phyloP scores from a whole-genome alignment of 768 basidiomycete genomes.

The Phanerodontia chrysosporium region DNA sequence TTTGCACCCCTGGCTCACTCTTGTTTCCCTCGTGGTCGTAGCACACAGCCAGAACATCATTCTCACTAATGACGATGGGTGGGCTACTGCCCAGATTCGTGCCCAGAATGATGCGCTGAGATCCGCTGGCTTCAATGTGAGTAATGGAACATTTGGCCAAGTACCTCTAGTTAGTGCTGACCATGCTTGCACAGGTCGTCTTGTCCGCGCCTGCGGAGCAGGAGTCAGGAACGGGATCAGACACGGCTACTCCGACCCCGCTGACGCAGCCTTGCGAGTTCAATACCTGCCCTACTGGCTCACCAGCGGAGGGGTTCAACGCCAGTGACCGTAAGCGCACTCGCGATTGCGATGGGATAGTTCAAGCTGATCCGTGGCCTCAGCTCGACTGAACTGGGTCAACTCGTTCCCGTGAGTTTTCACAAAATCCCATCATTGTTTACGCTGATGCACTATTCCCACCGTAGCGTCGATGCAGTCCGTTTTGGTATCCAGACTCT shows the following conservation, averaged over 20 bases:
- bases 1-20: neutral
- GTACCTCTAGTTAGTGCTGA: neutral
- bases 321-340: conserved; percentile 21
- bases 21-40: neutral
- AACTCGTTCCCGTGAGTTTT: conserved; percentile 29
- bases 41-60: conserved; percentile 16
- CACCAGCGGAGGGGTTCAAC: conserved; percentile 28
- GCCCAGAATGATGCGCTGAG: conserved; percentile 24
- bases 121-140: conserved; percentile 23
- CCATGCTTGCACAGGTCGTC: conserved; percentile 19
- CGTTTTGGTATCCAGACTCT: conserved; percentile 42
- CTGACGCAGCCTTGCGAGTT: conserved; percentile 30
- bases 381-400: conserved; percentile 32
- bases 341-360: neutral
- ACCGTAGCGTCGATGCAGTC: conserved; percentile 24
- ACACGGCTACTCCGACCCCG: conserved; percentile 20
- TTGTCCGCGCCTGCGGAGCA: conserved; percentile 30
- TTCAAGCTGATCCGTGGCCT: neutral
- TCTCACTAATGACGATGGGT: conserved; percentile 30
- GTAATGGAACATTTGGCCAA: neutral
- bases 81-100: conserved; percentile 29
- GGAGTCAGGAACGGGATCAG: conserved; percentile 30
- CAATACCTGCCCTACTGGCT: conserved; percentile 28
- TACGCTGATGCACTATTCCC: neutral
- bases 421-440: neutral